Base-by-base conservation (phyloP, 78 protist genomes). In the Neovahlkampfia damariscottae region DNA sequence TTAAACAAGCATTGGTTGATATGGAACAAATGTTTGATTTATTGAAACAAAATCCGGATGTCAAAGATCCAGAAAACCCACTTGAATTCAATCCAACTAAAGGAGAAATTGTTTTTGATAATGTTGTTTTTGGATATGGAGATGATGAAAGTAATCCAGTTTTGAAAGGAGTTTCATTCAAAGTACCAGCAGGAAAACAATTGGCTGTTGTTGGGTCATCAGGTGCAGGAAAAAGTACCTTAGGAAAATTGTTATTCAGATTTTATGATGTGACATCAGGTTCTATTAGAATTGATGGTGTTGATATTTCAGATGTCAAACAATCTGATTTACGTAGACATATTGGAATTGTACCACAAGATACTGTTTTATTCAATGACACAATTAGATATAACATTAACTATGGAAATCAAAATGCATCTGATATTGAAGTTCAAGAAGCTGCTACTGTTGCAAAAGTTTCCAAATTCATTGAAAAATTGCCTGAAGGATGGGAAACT, bases 1-100 rank as follows among this genome's bases (percentile, higher is more conserved):
- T 88, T 67, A 77, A 84, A 28, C 91, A 91, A 39, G 77, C 90
- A 5, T 84, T 86, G 2, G 78, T 84, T 38, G 95, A 91, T 71
- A 82, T 91, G 89, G 85, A 86, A 9, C 70, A 79, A 9, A 41
- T 91, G 76, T 86, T 90, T 28, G 67, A 71, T 34, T 36, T 90
- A 5, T 68, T 82, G 31, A 78, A 84, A 39, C 68, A 1, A 67
- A 19, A n/a, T n/a, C 62, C 62, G 62, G 19, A 19, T 19, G 79
- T 1, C 41, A 2, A 7, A 67, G 74, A 76, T 3, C 1, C 5
- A 67, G 74, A 68, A 4, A 4, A 67, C 28, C 41, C 62, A 19
- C 62, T 50, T 19, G 62, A 50, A 50, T 50, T 50, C 62, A 19
- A 50, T 50, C 62, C 62, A 50, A 19, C 19, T n/a, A 50, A 19